A percentile compares a stretch with the other conserved stretches of the same genome.
These are phyloP conservation scores for Verticillium zaregamsianum DNA, from an alignment of 2,329 filamentous ascomycete species.

Conservation along the genomic window DNA sequence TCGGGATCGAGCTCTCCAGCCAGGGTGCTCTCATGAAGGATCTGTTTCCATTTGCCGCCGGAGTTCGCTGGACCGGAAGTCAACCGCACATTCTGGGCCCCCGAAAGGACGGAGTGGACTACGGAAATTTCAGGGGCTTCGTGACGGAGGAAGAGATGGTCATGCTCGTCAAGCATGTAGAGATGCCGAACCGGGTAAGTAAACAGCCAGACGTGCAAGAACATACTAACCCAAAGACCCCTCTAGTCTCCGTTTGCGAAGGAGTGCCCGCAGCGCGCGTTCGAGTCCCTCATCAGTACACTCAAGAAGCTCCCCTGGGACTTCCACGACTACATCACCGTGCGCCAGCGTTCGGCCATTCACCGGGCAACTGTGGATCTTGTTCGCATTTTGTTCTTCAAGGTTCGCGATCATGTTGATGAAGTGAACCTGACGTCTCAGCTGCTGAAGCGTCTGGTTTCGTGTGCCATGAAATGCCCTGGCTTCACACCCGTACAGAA, in stretches of 20 bases:
- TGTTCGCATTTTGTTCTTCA: constrained; percentile 27
- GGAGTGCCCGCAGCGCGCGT: constrained; percentile 60
- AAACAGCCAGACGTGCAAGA: not conserved
- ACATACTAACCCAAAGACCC: not conserved
- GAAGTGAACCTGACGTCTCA: constrained; percentile 43
- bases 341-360: constrained; percentile 50
- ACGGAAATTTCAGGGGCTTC: constrained; percentile 56
- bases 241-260: constrained; percentile 55
- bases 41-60: constrained; percentile 56
- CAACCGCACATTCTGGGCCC: constrained; percentile 34
- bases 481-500: constrained; percentile 61
- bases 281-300: constrained; percentile 62
- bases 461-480: constrained; percentile 50
- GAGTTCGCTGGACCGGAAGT: constrained; percentile 50
- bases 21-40: constrained; percentile 55
- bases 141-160: constrained; percentile 59
- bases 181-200: constrained; percentile 58
- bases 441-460: constrained; percentile 49
- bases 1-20: constrained; percentile 53
- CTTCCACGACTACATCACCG: constrained; percentile 50
- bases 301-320: constrained; percentile 62
- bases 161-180: constrained; percentile 60
- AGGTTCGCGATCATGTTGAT: constrained; percentile 34
- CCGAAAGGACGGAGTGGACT: constrained; percentile 31
- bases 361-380: constrained; percentile 43